Conservation (phyloP, 2,329 filamentous ascomycete genomes). For the Graphilbum ipis-grandicollis region DNA sequence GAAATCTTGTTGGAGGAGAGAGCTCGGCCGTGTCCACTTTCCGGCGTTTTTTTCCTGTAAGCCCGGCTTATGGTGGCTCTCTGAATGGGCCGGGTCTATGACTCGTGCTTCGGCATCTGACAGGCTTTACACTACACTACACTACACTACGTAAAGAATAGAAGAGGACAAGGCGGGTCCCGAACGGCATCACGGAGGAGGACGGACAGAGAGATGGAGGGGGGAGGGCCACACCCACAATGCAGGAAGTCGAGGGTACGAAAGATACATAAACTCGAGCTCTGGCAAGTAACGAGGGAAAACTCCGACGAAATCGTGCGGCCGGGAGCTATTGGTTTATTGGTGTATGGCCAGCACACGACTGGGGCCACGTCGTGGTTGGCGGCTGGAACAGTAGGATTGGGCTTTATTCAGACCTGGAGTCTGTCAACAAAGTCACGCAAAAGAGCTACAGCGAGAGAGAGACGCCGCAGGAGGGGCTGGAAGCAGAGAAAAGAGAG, state of each 20-base stretch:
- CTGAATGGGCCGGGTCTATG: too few relatives aligned
- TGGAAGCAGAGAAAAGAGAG: too few relatives aligned
- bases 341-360: conserved; percentile 14
- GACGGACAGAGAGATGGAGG: conserved; percentile 12
- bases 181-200: conserved; percentile 1
- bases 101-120: too few relatives aligned
- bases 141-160: too few relatives aligned
- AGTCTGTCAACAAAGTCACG: background rate
- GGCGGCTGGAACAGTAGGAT: background rate
- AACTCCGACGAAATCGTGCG: too few relatives aligned
- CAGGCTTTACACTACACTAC: too few relatives aligned
- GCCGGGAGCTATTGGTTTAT: too few relatives aligned
- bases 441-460: background rate
- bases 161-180: conserved; percentile 5
- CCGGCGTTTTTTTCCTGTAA: too few relatives aligned
- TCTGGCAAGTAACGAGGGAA: conserved; percentile 8
- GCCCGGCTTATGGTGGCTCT: too few relatives aligned
- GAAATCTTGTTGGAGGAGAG: background rate
- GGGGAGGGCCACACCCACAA: too few relatives aligned
- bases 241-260: too few relatives aligned
- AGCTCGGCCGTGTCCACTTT: background rate
- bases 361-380: conserved; percentile 21
- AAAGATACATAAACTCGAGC: conserved; percentile 7
- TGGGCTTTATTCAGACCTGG: background rate
- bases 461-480: too few relatives aligned